phyloP scores from a whole-genome alignment of 225 moss, liverwort and hornwort genomes.

The Physcomitrium patens region DNA sequence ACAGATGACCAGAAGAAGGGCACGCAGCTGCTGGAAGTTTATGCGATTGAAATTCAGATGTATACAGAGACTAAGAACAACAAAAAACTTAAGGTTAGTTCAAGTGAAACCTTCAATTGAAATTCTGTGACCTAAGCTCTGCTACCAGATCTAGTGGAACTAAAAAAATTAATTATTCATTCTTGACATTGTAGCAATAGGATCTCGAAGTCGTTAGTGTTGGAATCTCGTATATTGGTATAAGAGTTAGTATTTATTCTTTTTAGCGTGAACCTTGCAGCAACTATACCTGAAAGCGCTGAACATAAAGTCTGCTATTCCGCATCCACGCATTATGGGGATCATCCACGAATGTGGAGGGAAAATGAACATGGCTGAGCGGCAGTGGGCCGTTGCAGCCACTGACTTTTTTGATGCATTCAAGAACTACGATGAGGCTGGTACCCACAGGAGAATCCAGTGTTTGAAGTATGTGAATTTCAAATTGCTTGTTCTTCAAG shows the following conservation, averaged over 20 bases:
- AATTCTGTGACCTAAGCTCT: conserved; percentile 5
- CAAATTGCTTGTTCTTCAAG: not conserved
- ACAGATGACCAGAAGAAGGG: conserved; percentile 99
- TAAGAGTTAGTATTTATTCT: conserved; percentile 30
- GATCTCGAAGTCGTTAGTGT: not conserved
- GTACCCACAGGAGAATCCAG: conserved; percentile 98
- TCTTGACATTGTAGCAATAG: not conserved
- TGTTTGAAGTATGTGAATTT: conserved; percentile 86
- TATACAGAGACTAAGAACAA: conserved; percentile 99
- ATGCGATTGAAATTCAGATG: conserved; percentile 99
- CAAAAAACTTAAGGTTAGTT: conserved; percentile 92
- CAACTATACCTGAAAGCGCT: conserved; percentile 97
- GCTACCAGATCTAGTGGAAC: not conserved
- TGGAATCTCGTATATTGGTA: not conserved
- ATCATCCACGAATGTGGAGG: conserved; percentile 99
- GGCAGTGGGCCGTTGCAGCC: conserved; percentile 98
- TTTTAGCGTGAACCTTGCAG: conserved; percentile 54
- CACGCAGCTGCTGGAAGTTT: conserved; percentile 96
- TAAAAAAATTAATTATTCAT: not conserved
- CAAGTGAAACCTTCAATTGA: conserved; percentile 1
- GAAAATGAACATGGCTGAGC: conserved; percentile 99
- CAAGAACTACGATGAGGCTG: conserved; percentile 99
- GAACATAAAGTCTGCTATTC: conserved; percentile 97
- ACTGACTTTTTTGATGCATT: conserved; percentile 99
- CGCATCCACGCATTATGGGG: conserved; percentile 99